These are phyloP conservation scores for Candida frijolesensis DNA, from an alignment of 1,139 yeast genomes.

Conservation along the genomic window DNA sequence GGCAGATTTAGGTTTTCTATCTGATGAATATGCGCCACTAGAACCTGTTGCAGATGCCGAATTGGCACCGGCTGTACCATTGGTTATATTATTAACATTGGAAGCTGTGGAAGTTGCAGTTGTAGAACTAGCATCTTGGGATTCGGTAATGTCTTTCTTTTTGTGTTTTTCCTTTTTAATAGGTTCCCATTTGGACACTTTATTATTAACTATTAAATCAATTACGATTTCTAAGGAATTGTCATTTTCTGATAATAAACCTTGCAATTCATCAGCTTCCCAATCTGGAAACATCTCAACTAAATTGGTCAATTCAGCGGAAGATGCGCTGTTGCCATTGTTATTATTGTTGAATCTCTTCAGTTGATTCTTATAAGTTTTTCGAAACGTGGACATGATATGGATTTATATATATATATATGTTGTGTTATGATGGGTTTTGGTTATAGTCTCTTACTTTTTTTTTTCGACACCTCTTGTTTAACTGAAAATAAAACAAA, in stretches of 20 bases:
- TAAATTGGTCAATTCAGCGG: slow-evolving; percentile 55
- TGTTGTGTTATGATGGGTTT: background rate
- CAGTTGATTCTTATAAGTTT: slow-evolving; percentile 46
- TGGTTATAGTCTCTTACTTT: too few species aligned
- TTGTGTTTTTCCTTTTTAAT: slow-evolving; percentile 52
- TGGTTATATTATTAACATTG: background rate
- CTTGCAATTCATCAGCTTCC: slow-evolving; percentile 81
- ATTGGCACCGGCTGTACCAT: slow-evolving; percentile 1
- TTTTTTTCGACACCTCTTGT: too few species aligned
- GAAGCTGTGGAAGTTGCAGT: background rate
- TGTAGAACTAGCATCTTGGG: slow-evolving; percentile 11
- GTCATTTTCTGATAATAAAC: slow-evolving; percentile 71
- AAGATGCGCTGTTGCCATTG: slow-evolving; percentile 17
- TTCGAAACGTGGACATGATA: slow-evolving; percentile 41
- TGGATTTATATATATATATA: background rate
- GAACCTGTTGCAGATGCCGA: background rate
- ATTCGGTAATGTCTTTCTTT: slow-evolving; percentile 35
- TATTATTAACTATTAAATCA: slow-evolving; percentile 85
- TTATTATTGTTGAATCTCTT: slow-evolving; percentile 39
- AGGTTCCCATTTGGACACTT: slow-evolving; percentile 62
- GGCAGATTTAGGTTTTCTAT: slow-evolving; percentile 10
- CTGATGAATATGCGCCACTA: slow-evolving; percentile 7
- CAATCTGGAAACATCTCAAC: slow-evolving; percentile 93
- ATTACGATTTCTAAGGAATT: slow-evolving; percentile 79
- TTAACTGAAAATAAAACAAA: too few species aligned